Evolutionary conservation across 2,329 filamentous ascomycete genomes (phyloP), one percentile per base, ranked within the genome.

Genomic region (Fusarium chaquense): DNA sequence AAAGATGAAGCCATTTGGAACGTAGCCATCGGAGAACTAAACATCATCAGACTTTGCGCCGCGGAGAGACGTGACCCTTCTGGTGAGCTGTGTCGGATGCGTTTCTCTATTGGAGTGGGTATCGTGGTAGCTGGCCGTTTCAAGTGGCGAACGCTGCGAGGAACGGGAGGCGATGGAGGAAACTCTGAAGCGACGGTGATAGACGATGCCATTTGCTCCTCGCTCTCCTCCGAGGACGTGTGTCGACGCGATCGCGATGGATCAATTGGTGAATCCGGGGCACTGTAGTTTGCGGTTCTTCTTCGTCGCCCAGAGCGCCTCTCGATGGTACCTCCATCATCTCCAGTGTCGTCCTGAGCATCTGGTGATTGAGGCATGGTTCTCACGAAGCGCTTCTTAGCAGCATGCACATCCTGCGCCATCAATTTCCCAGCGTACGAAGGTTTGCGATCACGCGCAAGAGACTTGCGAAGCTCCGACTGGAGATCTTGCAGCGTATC

Each of bases 351-450:
- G 4, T 74, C 71, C 18, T 65, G 67, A n/a, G 57, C 40, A 20
- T 74, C 73, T 3, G 73, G 73, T 15, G 73, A 75, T 28, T 65
- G 71, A 24, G 71, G 68, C 44, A 65, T 50, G 2, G 59, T 64
- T 26, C 69, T 62, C 41, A 75, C 73, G 28, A 75, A 75, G 41
- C 73, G 73, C 58, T 75, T 75, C 62, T 75, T 75, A 13, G 73
- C 73, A 32, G 73, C 73, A 20, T 75, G 73, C 3, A 75, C 73
- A 59, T 75, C 73, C 58, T 75, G 73, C 5, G 73, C 73, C 73
- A 75, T 75, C 55, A 75, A 62, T 36, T 75, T 75, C 4, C 73
- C 73, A 26, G 73, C 73, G 32, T 75, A 75, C n/a, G 73, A 75
- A 22, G 73, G 73, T 63, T 75, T 75, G 40, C 73, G 65, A 53